phyloP scores from a whole-genome alignment of 805 yeast species.

The Candida ponderosae region DNA sequence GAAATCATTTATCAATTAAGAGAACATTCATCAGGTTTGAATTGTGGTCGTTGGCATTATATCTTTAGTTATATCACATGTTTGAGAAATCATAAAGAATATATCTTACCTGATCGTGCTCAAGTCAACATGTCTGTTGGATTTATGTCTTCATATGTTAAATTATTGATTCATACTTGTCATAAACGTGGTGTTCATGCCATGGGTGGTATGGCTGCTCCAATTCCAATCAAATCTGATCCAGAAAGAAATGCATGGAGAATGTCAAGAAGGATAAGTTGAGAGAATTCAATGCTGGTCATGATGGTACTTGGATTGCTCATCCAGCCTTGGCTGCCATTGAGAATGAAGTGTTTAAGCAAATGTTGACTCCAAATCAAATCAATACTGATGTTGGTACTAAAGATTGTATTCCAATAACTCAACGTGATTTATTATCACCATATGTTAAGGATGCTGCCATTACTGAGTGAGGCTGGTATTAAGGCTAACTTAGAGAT shows the following conservation, averaged over 20 bases:
- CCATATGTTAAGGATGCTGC: constrained; percentile 56
- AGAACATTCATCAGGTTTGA: constrained; percentile 72
- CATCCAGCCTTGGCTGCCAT: constrained; percentile 79
- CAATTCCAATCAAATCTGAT: constrained; percentile 73
- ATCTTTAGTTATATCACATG: constrained; percentile 75
- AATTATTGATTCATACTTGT: constrained; percentile 62
- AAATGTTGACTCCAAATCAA: constrained; percentile 82
- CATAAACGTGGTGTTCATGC: constrained; percentile 79
- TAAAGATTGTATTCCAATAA: constrained; percentile 35
- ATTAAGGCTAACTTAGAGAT: constrained; percentile 65
- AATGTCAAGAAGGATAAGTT: constrained; percentile 70
- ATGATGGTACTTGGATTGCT: constrained; percentile 88
- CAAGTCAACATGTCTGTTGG: constrained; percentile 77
- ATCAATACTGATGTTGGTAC: constrained; percentile 30
- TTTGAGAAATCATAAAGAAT: constrained; percentile 58
- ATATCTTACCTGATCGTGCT: constrained; percentile 70
- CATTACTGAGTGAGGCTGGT: constrained; percentile 64
- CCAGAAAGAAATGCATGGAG: constrained; percentile 53
- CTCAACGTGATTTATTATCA: constrained; percentile 50
- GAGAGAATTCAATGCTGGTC: constrained; percentile 71
- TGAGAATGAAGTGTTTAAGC: constrained; percentile 64
- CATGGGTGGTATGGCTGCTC: constrained; percentile 90
- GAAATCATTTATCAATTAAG: constrained; percentile 73
- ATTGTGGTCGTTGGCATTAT: constrained; percentile 89
- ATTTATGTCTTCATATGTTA: constrained; percentile 73